Conservation (phyloP, 129 eudicot species). For the Erigeron canadensis region DNA sequence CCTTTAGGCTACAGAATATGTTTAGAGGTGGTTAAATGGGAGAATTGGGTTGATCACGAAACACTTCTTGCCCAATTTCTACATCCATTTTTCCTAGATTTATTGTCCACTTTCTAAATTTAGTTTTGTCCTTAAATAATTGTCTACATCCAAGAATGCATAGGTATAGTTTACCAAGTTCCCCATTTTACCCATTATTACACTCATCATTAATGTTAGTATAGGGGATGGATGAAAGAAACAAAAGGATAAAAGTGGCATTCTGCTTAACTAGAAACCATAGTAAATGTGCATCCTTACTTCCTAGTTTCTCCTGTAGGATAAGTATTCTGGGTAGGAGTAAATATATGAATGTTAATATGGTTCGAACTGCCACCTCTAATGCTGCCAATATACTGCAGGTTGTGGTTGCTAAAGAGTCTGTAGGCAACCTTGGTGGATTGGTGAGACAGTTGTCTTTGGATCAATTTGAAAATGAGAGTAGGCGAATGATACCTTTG, state of each 20-base stretch:
- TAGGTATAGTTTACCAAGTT: background rate
- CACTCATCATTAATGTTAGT: background rate
- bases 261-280: too few species aligned
- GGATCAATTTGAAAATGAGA: conserved; percentile 98
- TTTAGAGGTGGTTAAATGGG: background rate
- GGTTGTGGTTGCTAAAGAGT: conserved; percentile 98
- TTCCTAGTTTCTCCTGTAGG: too few species aligned
- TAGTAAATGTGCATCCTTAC: too few species aligned
- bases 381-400: conserved; percentile 30
- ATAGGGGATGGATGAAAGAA: background rate
- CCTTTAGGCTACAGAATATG: conserved; percentile 1
- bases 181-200: too few species aligned
- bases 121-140: background rate
- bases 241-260: too few species aligned
- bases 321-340: too few species aligned
- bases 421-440: conserved; percentile 93
- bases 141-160: background rate
- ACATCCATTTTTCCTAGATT: background rate
- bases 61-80: background rate
- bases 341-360: too few species aligned
- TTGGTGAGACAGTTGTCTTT: conserved; percentile 88
- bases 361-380: background rate
- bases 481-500: conserved; percentile 84
- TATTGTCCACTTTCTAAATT: background rate
- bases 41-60: background rate